Base-by-base conservation (phyloP, 2,329 filamentous ascomycete species). In the Botryotinia calthae region DNA sequence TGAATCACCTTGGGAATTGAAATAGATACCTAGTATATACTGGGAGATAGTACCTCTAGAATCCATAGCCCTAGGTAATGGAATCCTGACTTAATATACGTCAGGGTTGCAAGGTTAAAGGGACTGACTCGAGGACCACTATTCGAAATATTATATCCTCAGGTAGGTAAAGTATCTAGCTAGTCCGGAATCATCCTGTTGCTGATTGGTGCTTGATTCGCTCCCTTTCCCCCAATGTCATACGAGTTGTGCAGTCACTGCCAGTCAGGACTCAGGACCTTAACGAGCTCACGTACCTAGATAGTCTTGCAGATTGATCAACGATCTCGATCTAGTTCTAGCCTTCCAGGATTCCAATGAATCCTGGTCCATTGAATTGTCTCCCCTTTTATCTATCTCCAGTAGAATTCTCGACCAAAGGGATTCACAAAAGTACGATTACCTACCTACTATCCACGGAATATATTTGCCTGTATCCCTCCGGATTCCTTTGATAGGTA, bases 261-360 rank as follows among this genome's bases (percentile, higher is more conserved):
- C 28, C 12, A 34, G 31, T 34, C 56, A 34, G 56, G 31, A 59
- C n/a, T 34, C 56, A 34, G 56, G 31, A 59, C n/a, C 16, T 20
- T 20, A 22, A 8, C 16, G 14, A 31, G 20, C 58, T 25, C 22
- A n/a, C 18, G 7, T 40, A 42, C 37, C 59, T 28, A 62, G 59
- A 62, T 62, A 61, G 40, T 40, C 34, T 61, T 61, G 58, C 58
- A 61, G 58, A 40, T 25, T 14, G 58, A 61, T 61, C 58, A n/a
- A n/a, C 34, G 34, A 61, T 61, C 58, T 61, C 25, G 25, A 14
- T n/a, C 25, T 16, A 54, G 25, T 25, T n/a, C 25, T 16, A 54
- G 48, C 48, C 48, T 37, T 34, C 58, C 18, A n/a, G 59, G 59
- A 62, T 37, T 62, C 12, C 8, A 4, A 37, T 20, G 10, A 22